A percentile compares a stretch with the other conserved stretches of the same genome.
These are phyloP conservation scores for Salisapilia sapeloensis DNA, from an alignment of 352 stramenopile species.

Conservation along the genomic window DNA sequence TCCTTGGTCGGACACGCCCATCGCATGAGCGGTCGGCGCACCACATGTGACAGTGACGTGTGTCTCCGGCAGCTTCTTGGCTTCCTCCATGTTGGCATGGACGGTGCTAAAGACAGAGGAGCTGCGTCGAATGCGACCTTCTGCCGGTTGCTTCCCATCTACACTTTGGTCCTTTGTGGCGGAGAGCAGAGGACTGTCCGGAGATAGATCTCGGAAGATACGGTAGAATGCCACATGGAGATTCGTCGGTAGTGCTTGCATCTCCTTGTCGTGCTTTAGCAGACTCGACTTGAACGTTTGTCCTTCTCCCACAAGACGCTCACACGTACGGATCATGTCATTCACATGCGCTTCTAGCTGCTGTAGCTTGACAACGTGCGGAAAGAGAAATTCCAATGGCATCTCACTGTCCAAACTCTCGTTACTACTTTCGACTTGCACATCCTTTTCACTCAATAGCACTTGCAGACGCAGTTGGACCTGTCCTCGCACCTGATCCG, in stretches of 20 bases:
- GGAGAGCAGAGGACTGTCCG: too few relatives aligned
- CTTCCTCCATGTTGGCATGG: conserved; percentile 4
- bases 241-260: conserved; percentile 70
- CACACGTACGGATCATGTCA: conserved; percentile 46
- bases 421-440: conserved; percentile 7
- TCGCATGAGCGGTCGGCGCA: conserved; percentile 60
- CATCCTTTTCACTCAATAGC: conserved; percentile 32
- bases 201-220: conserved; percentile 46
- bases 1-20: conserved; percentile 57
- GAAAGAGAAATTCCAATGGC: conserved; percentile 47
- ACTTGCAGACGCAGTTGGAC: conserved; percentile 64
- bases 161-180: too few relatives aligned
- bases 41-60: conserved; percentile 66
- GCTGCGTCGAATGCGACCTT: too few relatives aligned
- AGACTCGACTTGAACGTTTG: conserved; percentile 76
- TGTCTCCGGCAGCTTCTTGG: conserved; percentile 26
- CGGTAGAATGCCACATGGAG: conserved; percentile 72
- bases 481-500: conserved; percentile 42
- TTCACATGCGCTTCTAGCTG: conserved; percentile 41
- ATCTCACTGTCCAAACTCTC: conserved; percentile 44
- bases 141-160: too few relatives aligned
- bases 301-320: conserved; percentile 42
- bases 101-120: neutral
- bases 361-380: conserved; percentile 48
- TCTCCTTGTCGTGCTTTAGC: conserved; percentile 66